Evolutionary conservation across 768 basidiomycete species (phyloP), one percentile per base, ranked within the genome.

Genomic region (Coprinopsis marcescibilis): DNA sequence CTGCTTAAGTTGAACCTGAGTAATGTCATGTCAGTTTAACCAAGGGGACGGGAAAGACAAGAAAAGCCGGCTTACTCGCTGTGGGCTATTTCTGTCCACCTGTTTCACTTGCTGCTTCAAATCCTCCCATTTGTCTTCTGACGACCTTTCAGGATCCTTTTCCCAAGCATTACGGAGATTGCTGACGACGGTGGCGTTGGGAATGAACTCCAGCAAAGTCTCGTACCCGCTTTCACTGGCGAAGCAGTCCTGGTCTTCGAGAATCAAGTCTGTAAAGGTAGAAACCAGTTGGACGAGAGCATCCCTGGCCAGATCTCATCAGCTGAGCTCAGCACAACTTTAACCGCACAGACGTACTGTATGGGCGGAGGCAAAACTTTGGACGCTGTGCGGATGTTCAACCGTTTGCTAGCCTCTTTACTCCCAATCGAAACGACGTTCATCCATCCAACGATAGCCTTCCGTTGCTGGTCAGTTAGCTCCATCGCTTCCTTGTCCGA

Each of bases 381-480:
- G 12, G 58, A 49, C 1, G 56, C 61, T 15, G 68, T 57, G 39
- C 86, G 73, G 27, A 94, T 77, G 58, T 90, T 86, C 20, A 95
- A 78, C 60, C 83, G 85, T 66, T 90, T 95, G 42, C 71, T 73
- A 68, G 81, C 81, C 55, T 91, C 88, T 48, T 85, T 86, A 7
- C 41, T 19, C 5, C 26, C 41, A 5, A 85, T 83, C 51, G 84
- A 82, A 39, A 95, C 68, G 12, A 97, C 83, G 24, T 89, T 88
- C 55, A 98, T 65, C 68, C 84, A 96, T 13, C 75, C 78, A n/a
- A 97, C 89, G 42, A 99, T 67, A 0, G 91, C 79, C 60, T 78
- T 83, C 20, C 96, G 73, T 64, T 95, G 84, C 46, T 95, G 90
- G 59, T 99, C 96, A 8, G 89, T 94, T 39, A 98, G 73, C 45